Evolutionary conservation across 805 yeast genomes (phyloP), one percentile per base, ranked within the genome.

Genomic region (Wickerhamomyces hampshirensis): DNA sequence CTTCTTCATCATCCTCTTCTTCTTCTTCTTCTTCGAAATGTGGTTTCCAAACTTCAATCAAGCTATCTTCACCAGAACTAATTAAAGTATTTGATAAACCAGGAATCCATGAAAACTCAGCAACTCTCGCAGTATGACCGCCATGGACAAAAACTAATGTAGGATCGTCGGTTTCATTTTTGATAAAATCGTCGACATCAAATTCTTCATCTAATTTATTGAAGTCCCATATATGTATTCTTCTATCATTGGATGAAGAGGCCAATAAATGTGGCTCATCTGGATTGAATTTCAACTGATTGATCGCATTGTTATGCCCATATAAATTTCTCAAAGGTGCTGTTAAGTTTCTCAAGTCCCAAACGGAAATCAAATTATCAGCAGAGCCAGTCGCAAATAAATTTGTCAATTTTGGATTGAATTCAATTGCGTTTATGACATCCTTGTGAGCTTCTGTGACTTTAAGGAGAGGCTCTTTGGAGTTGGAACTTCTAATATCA

Each of bases 121-220:
- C 68, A 30, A 87, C 69, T 35, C 78, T 68, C 32, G 74, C 75
- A 3, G 88, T 76, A 60, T 87, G 96, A 10, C 96, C 96, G 12
- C 94, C 95, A 58, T 88, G 95, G 51, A 85, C 73, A 53, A 85
- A 87, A 17, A 63, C 60, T 39, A 87, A 69, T 55, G 87, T 82
- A 5, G 95, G 93, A 44, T 88, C 94, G 9, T 77, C 75, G 42
- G 71, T 71, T 19, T 70, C 69, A 43, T 73, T 80, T 46, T 72
- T 82, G 18, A 66, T 65, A 35, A 68, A 73, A 39, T 70, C 75
- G 33, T 65, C 67, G 34, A 65, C 71, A 43, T 71, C 75, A 23
- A 75, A 81, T 6, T 70, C 73, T 37, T 76, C 77, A 21, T 69
- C 74, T 39, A 83, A 58, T 40, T 68, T 67, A 39, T 67, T 64